Conservation (phyloP, 176 grass and related monocot genomes). For the Musa schizocarpa region DNA sequence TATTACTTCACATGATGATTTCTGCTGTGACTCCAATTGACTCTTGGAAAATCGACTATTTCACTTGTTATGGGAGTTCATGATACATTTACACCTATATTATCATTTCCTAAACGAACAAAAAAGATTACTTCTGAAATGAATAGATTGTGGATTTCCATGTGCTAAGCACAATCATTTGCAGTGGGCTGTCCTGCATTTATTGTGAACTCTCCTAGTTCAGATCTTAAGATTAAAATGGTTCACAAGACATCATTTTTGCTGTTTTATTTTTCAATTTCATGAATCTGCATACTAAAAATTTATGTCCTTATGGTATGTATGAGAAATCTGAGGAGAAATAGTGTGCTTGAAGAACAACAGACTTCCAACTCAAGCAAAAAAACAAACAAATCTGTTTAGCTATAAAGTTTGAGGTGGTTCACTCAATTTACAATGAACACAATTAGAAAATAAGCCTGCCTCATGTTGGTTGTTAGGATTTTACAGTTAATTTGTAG, state of each 20-base stretch:
- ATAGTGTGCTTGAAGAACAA: no score
- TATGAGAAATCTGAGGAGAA: not conserved
- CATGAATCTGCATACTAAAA: not conserved
- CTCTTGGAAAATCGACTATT: not conserved
- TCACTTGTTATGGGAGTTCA: not conserved
- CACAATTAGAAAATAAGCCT: not conserved
- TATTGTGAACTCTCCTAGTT: not conserved
- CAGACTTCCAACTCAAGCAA: not conserved
- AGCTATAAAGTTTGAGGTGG: not conserved
- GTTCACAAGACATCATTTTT: not conserved
- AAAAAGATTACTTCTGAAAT: not conserved
- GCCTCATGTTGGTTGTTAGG: not conserved
- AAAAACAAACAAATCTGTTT: not conserved
- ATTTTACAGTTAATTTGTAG: not conserved
- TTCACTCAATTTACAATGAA: not conserved
- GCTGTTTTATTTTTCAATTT: not conserved
- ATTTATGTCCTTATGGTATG: not conserved
- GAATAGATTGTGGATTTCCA: not conserved
- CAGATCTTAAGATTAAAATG: not conserved
- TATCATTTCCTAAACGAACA: not conserved
- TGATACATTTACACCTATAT: not conserved
- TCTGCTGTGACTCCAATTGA: not conserved
- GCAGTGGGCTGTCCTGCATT: not conserved
- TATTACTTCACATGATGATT: not conserved
- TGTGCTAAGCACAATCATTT: not conserved